These are phyloP conservation scores for Thraustochytrium striatum DNA, from an alignment of 352 stramenopile species.

Conservation along the genomic window DNA sequence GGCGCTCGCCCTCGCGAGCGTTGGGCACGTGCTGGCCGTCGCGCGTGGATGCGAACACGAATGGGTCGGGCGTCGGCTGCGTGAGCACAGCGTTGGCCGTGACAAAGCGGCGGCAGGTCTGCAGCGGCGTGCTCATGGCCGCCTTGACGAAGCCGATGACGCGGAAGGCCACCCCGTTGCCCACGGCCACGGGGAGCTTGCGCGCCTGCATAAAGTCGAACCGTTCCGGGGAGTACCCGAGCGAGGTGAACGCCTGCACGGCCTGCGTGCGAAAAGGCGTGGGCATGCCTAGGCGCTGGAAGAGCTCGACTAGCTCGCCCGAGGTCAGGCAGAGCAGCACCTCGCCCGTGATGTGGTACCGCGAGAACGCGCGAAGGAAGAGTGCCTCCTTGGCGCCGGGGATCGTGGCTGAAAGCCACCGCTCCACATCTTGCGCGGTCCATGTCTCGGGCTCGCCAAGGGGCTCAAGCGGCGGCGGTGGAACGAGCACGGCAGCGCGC, in stretches of 20 bases:
- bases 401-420: no score
- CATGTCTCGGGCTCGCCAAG: not conserved
- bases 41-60: constrained; percentile 16
- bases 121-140: constrained; percentile 35
- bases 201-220: constrained; percentile 17
- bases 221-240: no score
- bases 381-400: not conserved
- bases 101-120: constrained; percentile 11
- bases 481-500: not conserved
- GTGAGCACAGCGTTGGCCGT: not conserved
- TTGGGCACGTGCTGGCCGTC: constrained; percentile 9
- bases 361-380: not conserved
- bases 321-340: not conserved
- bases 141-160: constrained; percentile 26
- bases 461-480: not conserved
- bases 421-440: constrained; percentile 9
- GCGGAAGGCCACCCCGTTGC: not conserved
- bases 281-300: constrained; percentile 21
- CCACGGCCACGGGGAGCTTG: not conserved
- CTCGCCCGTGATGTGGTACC: constrained; percentile 17
- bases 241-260: no score
- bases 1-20: not conserved
- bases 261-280: not conserved
- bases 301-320: not conserved
- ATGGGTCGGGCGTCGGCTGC: not conserved